Evolutionary conservation across 345 rosid species (phyloP), one percentile per base, ranked within the genome.

Genomic region (Leavenworthia alabamica): DNA sequence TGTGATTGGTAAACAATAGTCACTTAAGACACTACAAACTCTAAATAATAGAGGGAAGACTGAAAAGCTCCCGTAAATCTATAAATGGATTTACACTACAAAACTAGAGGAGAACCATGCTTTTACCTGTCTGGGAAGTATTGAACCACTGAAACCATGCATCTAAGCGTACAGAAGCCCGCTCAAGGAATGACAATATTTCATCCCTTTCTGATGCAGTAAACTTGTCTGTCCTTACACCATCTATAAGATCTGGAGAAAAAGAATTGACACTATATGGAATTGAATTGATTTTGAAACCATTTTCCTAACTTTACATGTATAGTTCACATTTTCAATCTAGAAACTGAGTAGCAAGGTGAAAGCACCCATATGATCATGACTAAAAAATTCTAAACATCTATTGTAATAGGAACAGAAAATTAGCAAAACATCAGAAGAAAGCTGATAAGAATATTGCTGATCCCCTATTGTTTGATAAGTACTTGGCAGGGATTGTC

Each of bases 121-220:
- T 26, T 28, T 66, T 83, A 89, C 99, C 97, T 78, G 81, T 72
- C 69, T 93, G 97, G 24, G 96, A 82, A 7, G 90, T 83, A 73
- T 89, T 82, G 75, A 87, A 89, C 99, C 99, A 93, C 69, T 83
- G 83, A 79, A 80, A 89, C 96, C 99, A 89, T 53, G 88, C 92
- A 67, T 93, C 97, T 66, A 93, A 86, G 15, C 97, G 96, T 61
- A 79, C 78, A 80, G 75, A 79, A 55, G 97, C 97, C 68, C 72
- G 78, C 48, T 71, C 78, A 19, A 93, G 78, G 78, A 93, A 93
- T 62, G 88, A 68, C 65, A 80, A 71, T 58, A 93, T 83, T 70
- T 82, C 86, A 56, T 64, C 66, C 57, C 73, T 83, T 73, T 93
- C 94, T 50, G 77, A 67, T 51, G 68, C 79, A 9, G 66, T 69